A percentile compares a stretch with the other conserved stretches of the same genome.
phyloP scores from a whole-genome alignment of 192 early-diverging fungal genomes.

The Backusella parvicylindrica region DNA sequence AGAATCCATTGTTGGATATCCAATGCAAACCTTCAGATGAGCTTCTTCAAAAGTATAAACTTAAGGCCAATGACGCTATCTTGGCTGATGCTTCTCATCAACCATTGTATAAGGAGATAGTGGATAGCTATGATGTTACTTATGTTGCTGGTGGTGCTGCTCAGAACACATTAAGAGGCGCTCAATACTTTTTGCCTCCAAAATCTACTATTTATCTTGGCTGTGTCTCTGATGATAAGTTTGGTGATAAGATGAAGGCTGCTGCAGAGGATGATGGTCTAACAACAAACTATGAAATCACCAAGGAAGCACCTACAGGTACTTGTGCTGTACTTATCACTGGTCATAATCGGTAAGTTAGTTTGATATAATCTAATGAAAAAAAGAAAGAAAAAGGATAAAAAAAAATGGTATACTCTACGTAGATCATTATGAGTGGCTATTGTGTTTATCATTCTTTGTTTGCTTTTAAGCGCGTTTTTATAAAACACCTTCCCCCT shows the following conservation, averaged over 20 bases:
- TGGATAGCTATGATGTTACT: slow-evolving; percentile 61
- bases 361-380: background rate
- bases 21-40: slow-evolving; percentile 70
- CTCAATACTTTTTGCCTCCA: slow-evolving; percentile 82
- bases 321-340: slow-evolving; percentile 95
- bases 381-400: background rate
- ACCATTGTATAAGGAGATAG: slow-evolving; percentile 81
- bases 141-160: slow-evolving; percentile 96
- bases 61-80: slow-evolving; percentile 95
- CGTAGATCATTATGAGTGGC: background rate
- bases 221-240: slow-evolving; percentile 82
- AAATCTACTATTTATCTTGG: slow-evolving; percentile 91
- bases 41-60: slow-evolving; percentile 74
- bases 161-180: slow-evolving; percentile 91
- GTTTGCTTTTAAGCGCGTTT: background rate
- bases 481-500: background rate
- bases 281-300: slow-evolving; percentile 83
- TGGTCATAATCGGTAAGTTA: slow-evolving; percentile 57
- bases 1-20: slow-evolving; percentile 98
- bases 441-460: background rate
- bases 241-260: slow-evolving; percentile 66
- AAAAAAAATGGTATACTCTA: background rate
- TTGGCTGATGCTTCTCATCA: slow-evolving; percentile 87
- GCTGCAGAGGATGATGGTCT: slow-evolving; percentile 84
- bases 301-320: slow-evolving; percentile 76